Evolutionary conservation across 306 rosid genomes (phyloP), one percentile per base, ranked within the genome.

Genomic region (Astragalus glycyphyllos): DNA sequence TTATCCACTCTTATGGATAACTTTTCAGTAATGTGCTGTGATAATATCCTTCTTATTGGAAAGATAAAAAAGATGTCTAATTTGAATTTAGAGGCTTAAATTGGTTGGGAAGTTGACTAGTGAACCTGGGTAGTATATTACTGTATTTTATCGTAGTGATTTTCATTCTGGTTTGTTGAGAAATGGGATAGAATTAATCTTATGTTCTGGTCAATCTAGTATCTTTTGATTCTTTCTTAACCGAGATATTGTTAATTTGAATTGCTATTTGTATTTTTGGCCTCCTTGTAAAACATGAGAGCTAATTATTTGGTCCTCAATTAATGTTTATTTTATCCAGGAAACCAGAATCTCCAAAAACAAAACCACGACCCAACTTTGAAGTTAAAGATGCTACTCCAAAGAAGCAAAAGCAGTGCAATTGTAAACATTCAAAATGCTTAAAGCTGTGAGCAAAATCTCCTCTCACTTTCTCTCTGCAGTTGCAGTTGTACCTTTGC

Each of bases 401-500:
- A 32, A 94, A 89, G 86, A 94, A 91, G 83, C 97, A 90, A 78
- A 91, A 94, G 61, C 99, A 94, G 84, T 94, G 99, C 72, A 94
- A 90, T 73, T 91, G 97, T 75, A 94, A 88, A 84, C 94, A 93
- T 77, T 93, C 98, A 44, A 90, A 86, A 76, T 93, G 98, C 80
- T 80, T 93, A 78, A 94, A 94, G 92, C 81, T 90, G 99, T 94
- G 86, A 87, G 98, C 71, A 79, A 74, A 74, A 73, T 58, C 48
- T 51, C 50, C 72, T 41, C 47, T 77, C 49, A 11, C 50, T 78
- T 58, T 67, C 65, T 73, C n/a, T 61, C 16, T 55, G 55, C 17
- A 13, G 50, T n/a, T 64, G 40, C 31, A 38, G 41, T 77, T 41
- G 65, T 31, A 40, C 41, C 13, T 32, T 53, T 60, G 74, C 63